phyloP scores from a whole-genome alignment of 805 yeast genomes.

The Starmerella vitae region DNA sequence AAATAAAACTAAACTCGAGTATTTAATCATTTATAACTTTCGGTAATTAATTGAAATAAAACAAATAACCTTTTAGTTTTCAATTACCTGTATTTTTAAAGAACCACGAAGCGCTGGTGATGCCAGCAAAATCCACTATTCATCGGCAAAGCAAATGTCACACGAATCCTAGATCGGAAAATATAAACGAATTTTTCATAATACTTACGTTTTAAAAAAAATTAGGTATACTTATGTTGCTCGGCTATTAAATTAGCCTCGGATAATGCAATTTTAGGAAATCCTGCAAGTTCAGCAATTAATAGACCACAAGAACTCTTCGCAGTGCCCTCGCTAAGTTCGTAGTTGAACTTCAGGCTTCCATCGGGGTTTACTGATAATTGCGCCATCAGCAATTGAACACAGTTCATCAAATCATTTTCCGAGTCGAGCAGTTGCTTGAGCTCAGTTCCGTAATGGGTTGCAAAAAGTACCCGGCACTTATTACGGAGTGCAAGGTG shows the following conservation, averaged over 20 bases:
- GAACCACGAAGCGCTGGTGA: no score
- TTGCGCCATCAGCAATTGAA: constrained; percentile 14
- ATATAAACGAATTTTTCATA: no score
- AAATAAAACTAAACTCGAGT: no score
- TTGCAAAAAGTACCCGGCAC: constrained; percentile 75
- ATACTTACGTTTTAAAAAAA: no score
- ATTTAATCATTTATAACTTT: no score
- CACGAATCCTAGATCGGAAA: no score
- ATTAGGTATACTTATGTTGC: not conserved
- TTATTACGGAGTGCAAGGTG: constrained; percentile 41
- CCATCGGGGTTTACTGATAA: constrained; percentile 8
- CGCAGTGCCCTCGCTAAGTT: constrained; percentile 53
- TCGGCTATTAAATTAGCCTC: constrained; percentile 32
- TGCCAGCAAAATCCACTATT: no score
- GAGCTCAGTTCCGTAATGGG: constrained; percentile 60
- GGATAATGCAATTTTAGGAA: constrained; percentile 46
- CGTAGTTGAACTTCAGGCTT: constrained; percentile 36
- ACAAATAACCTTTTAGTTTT: no score
- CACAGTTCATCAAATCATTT: constrained; percentile 16
- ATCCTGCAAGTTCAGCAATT: constrained; percentile 68
- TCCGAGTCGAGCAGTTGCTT: constrained; percentile 28
- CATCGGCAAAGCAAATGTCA: no score
- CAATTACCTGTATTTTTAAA: no score
- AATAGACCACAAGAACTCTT: constrained; percentile 60
- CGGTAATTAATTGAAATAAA: no score